Conservation (phyloP, 805 yeast genomes). For the Hanseniaspora guilliermondii region DNA sequence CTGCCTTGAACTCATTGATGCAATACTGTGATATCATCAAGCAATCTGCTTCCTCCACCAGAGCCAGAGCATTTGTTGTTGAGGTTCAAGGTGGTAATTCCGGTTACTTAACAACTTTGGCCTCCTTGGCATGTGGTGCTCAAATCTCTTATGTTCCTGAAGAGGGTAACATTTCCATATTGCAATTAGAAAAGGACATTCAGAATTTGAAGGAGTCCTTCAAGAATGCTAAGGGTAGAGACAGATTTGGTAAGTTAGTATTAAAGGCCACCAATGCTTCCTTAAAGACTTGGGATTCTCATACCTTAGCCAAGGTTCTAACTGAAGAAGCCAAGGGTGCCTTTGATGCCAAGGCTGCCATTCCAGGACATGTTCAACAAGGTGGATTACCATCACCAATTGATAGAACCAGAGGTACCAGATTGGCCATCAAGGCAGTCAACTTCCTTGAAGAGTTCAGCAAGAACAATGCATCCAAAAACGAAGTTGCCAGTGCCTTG, state of each 20-base stretch:
- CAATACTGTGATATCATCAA: constrained; percentile 91
- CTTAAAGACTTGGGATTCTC: constrained; percentile 57
- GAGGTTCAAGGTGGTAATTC: constrained; percentile 98
- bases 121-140: constrained; percentile 81
- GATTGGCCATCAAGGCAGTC: constrained; percentile 63
- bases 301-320: constrained; percentile 69
- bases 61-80: constrained; percentile 88
- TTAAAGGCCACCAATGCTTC: constrained; percentile 66
- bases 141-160: constrained; percentile 69
- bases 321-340: constrained; percentile 61
- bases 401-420: constrained; percentile 78
- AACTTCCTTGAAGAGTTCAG: constrained; percentile 44
- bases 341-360: constrained; percentile 86
- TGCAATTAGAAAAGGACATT: constrained; percentile 54
- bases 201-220: constrained; percentile 47
- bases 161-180: constrained; percentile 42
- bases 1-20: constrained; percentile 83
- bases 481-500: constrained; percentile 21
- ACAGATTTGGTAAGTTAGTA: constrained; percentile 56
- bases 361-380: constrained; percentile 97
- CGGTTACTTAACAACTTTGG: constrained; percentile 81
- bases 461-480: constrained; percentile 20
- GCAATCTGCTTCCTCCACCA: constrained; percentile 86
- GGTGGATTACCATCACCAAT: constrained; percentile 92
- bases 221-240: constrained; percentile 49